Evolutionary conservation across 2,329 filamentous ascomycete genomes (phyloP).

Genomic region (Tolypocladium tundrense): DNA sequence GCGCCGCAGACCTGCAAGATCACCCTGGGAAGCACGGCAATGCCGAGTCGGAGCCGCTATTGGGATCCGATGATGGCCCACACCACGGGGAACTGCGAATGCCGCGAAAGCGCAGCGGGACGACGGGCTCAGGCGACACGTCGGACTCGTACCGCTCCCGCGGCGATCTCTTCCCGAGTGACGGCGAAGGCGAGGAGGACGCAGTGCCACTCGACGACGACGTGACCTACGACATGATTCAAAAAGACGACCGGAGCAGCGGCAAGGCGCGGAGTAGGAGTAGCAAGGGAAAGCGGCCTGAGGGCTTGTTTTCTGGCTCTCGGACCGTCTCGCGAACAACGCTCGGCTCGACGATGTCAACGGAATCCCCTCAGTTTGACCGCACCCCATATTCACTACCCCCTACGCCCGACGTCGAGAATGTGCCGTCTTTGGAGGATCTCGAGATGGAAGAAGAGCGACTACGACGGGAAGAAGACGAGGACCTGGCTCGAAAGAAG

Average conservation of each 20-base stretch:
- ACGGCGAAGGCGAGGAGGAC: conserved; percentile 78
- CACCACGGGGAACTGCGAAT: conserved; percentile 17
- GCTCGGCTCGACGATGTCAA: conserved; percentile 32
- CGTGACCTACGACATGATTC: conserved; percentile 73
- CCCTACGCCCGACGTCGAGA: conserved; percentile 24
- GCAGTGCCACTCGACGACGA: conserved; percentile 89
- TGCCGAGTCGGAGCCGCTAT: conserved; percentile 59
- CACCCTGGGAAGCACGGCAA: conserved; percentile 52
- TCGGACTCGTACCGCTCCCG: conserved; percentile 79
- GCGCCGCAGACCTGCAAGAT: conserved; percentile 81
- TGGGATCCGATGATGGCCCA: conserved; percentile 30
- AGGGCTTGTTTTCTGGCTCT: conserved; percentile 23
- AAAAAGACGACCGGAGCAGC: conserved; percentile 66
- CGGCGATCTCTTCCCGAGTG: conserved; percentile 84
- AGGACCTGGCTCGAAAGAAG: conserved; percentile 41
- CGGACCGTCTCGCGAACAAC: conserved; percentile 51
- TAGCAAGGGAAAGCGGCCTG: conserved; percentile 48
- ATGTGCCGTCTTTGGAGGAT: conserved; percentile 38
- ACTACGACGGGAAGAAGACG: conserved; percentile 40
- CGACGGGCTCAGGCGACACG: conserved; percentile 69
- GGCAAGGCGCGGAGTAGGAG: conserved; percentile 41
- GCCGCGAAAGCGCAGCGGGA: conserved; percentile 58
- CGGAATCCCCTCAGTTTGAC: conserved; percentile 16
- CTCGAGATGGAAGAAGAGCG: conserved; percentile 42
- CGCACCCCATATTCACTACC: conserved; percentile 18